Conservation (phyloP, 2,329 filamentous ascomycete species). For the Fonsecaea erecta region DNA sequence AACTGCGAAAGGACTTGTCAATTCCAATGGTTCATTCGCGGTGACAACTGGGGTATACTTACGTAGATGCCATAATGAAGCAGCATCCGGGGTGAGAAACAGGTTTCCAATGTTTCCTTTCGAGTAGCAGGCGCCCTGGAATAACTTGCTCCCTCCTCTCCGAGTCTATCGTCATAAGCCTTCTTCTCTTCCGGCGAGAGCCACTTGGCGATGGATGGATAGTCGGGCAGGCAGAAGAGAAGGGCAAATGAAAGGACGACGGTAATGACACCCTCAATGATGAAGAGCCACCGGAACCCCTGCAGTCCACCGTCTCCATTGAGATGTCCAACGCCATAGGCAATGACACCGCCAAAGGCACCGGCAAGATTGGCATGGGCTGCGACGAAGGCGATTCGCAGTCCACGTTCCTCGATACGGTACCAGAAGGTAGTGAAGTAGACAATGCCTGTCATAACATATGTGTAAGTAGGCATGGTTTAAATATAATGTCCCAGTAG, state of each 20-base stretch:
- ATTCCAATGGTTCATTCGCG: no score
- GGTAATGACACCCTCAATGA: slow-evolving; percentile 49
- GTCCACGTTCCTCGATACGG: slow-evolving; percentile 59
- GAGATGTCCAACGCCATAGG: slow-evolving; percentile 56
- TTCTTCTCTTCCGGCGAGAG: slow-evolving; percentile 50
- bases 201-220: slow-evolving; percentile 54
- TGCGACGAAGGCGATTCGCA: slow-evolving; percentile 61
- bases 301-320: slow-evolving; percentile 42
- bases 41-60: no score
- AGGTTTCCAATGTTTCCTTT: slow-evolving; percentile 34
- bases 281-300: slow-evolving; percentile 56
- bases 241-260: slow-evolving; percentile 46
- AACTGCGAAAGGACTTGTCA: no score
- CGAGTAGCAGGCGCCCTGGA: slow-evolving; percentile 30
- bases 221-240: slow-evolving; percentile 55
- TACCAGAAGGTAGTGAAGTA: slow-evolving; percentile 60
- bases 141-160: slow-evolving; percentile 36
- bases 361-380: slow-evolving; percentile 59
- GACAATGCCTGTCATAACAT: slow-evolving; percentile 48
- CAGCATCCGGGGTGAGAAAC: slow-evolving; percentile 37
- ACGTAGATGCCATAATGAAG: slow-evolving; percentile 25
- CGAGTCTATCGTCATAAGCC: slow-evolving; percentile 38
- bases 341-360: slow-evolving; percentile 59
- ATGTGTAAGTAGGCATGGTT: no score
- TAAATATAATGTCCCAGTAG: no score